These are phyloP conservation scores for Fusarium foetens DNA, from an alignment of 2,329 filamentous ascomycete genomes.

Conservation along the genomic window DNA sequence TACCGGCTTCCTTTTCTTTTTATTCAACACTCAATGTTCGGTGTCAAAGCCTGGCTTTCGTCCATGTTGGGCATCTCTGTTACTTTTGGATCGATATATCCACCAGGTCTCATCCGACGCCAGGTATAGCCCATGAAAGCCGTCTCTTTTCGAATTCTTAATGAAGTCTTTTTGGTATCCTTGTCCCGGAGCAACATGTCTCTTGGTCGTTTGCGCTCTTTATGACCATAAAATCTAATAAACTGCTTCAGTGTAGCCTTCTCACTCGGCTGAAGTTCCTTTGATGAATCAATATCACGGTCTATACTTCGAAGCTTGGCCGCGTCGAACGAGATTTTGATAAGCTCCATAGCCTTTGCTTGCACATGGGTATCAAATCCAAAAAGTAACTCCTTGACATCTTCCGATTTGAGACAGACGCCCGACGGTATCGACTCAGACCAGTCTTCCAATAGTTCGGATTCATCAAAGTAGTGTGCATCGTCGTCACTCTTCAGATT, in stretches of 20 bases:
- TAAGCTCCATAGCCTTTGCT: constrained; percentile 56
- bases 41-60: background rate
- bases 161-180: constrained; percentile 70
- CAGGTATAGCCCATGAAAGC: constrained; percentile 95
- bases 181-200: constrained; percentile 85
- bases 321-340: constrained; percentile 61
- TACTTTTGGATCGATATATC: constrained; percentile 41
- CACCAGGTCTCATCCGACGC: constrained; percentile 59
- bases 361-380: constrained; percentile 56
- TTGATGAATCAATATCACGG: constrained; percentile 56
- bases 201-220: constrained; percentile 81
- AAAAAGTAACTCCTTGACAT: constrained; percentile 49
- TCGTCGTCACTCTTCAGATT: constrained; percentile 74
- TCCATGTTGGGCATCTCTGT: background rate
- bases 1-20: background rate
- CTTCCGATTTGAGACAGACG: constrained; percentile 44
- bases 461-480: constrained; percentile 91
- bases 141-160: constrained; percentile 82
- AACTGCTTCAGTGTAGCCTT: constrained; percentile 61
- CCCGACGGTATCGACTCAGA: constrained; percentile 58
- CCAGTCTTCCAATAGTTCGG: constrained; percentile 75
- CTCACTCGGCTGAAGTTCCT: constrained; percentile 49
- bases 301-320: constrained; percentile 61
- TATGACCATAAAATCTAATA: constrained; percentile 63
- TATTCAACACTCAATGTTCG: background rate